These are phyloP conservation scores for Zalaria obscura DNA, from an alignment of 2,329 filamentous ascomycete species.

Conservation along the genomic window DNA sequence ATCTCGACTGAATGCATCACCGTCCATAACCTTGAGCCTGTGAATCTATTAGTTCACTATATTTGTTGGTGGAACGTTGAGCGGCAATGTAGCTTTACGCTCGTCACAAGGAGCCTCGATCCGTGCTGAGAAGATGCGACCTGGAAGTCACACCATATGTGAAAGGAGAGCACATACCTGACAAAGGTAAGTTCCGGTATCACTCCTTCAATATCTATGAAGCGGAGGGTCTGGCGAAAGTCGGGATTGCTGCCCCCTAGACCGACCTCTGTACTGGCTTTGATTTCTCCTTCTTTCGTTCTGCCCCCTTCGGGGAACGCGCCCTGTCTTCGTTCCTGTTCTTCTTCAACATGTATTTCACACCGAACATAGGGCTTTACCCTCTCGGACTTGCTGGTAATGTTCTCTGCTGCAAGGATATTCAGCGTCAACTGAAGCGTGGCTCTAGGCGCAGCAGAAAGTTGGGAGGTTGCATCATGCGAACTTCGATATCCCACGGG, in stretches of 20 bases:
- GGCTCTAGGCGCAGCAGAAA: conserved; percentile 8
- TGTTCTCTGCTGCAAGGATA: conserved; percentile 60
- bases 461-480: conserved; percentile 5
- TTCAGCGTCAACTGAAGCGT: conserved; percentile 54
- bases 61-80: too few species aligned
- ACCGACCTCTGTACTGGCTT: conserved; percentile 30
- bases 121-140: neutral
- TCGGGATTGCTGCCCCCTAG: conserved; percentile 28
- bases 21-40: conserved; percentile 76
- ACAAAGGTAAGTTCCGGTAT: conserved; percentile 34
- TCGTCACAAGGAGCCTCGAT: too few species aligned
- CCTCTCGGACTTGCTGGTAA: conserved; percentile 41
- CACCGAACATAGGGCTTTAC: conserved; percentile 67
- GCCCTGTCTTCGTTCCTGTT: conserved; percentile 31
- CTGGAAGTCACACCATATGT: too few species aligned
- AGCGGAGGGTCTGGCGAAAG: conserved; percentile 31
- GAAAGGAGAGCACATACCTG: conserved; percentile 21
- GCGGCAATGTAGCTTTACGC: too few species aligned
- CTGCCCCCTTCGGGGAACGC: conserved; percentile 32
- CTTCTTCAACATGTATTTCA: conserved; percentile 65
- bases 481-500: conserved; percentile 53
- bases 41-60: too few species aligned
- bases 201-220: conserved; percentile 27
- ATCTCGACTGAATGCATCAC: conserved; percentile 60
- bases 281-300: conserved; percentile 38